phyloP scores from a whole-genome alignment of 192 early-diverging fungal species.

The Entophlyctis luteolus region DNA sequence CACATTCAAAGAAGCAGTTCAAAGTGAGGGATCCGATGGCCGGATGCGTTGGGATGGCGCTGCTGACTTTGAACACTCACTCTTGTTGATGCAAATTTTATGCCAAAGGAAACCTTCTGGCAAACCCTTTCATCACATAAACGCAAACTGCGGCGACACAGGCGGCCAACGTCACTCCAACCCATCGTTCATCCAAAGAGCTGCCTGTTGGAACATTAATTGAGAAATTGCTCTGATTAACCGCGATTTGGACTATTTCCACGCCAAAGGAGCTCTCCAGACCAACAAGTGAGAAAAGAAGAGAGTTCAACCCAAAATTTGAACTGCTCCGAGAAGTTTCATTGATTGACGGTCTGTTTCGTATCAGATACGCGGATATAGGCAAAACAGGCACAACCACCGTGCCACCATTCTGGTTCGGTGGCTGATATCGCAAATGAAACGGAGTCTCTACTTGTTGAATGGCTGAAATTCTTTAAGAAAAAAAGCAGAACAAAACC shows the following conservation, averaged over 20 bases:
- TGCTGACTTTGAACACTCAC: no score
- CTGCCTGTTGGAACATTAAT: constrained; percentile 1
- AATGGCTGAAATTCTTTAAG: background rate
- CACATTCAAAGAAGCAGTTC: no score
- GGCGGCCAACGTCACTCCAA: background rate
- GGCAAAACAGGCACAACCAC: background rate
- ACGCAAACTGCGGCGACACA: background rate
- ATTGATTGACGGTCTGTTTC: background rate
- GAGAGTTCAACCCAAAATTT: no score
- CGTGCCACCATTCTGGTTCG: background rate
- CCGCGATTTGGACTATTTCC: background rate
- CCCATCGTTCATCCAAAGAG: background rate
- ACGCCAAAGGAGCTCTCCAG: no score
- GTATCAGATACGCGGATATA: background rate
- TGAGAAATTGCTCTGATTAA: background rate
- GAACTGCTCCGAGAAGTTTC: no score
- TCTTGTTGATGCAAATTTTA: background rate
- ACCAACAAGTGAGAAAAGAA: no score
- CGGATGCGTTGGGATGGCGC: no score
- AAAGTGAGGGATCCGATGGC: no score
- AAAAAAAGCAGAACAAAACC: background rate
- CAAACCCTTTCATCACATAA: constrained; percentile 3
- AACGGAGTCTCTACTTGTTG: constrained; percentile 2
- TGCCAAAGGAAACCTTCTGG: background rate
- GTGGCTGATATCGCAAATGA: constrained; percentile 13